phyloP scores from a whole-genome alignment of 2,329 filamentous ascomycete species.

The Aspergillus sp. region DNA sequence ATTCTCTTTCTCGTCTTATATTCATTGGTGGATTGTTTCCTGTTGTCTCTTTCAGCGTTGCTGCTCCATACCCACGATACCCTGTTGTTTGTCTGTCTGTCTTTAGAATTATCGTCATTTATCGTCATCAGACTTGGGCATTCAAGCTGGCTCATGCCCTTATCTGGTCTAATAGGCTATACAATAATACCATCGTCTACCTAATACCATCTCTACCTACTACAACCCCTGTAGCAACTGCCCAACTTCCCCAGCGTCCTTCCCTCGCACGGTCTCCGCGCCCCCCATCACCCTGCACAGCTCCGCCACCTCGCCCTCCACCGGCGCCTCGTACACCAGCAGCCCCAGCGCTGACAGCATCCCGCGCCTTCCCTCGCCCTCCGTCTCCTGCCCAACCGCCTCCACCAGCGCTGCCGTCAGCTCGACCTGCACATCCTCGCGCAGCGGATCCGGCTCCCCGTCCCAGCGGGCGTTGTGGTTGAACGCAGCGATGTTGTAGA shows the following conservation, averaged over 20 bases:
- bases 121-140: background rate
- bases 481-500: conserved; percentile 69
- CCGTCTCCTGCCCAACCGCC: conserved; percentile 49
- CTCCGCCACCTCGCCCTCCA: conserved; percentile 68
- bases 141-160: background rate
- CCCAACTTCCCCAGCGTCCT: conserved; percentile 40
- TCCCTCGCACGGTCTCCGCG: conserved; percentile 50
- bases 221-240: conserved; percentile 48
- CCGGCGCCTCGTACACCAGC: conserved; percentile 59
- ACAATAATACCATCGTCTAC: conserved; percentile 24
- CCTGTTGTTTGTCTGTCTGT: background rate
- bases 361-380: conserved; percentile 63
- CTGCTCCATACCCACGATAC: too few relatives aligned
- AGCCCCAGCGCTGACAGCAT: conserved; percentile 68
- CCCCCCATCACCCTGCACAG: conserved; percentile 72
- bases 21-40: background rate
- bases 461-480: conserved; percentile 54
- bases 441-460: conserved; percentile 37
- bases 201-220: conserved; percentile 30
- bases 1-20: background rate
- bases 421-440: conserved; percentile 67
- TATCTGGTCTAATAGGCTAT: conserved; percentile 12
- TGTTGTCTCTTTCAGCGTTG: background rate
- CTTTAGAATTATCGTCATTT: background rate
- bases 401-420: conserved; percentile 73